Conservation (phyloP, 139 green algal species). For the Picochlorum sp. region DNA sequence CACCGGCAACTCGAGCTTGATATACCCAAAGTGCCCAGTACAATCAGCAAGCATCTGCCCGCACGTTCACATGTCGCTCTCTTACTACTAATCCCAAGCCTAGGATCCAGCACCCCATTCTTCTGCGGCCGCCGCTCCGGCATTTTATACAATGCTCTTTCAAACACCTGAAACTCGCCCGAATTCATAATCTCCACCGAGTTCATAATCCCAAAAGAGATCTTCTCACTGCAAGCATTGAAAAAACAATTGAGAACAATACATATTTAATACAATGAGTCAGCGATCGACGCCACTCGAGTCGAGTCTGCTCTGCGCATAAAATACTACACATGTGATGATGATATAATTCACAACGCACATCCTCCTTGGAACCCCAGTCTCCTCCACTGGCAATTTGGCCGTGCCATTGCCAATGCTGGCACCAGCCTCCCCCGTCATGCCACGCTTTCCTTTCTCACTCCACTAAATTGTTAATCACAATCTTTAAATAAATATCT, state of each 20-base stretch:
- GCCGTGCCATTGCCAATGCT: too few relatives aligned
- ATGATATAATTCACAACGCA: too few relatives aligned
- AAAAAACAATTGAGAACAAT: not conserved
- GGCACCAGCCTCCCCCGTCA: too few relatives aligned
- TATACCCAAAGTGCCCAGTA: constrained; percentile 95
- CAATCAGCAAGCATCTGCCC: constrained; percentile 85
- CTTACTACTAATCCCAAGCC: constrained; percentile 79
- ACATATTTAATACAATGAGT: not conserved
- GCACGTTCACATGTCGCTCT: constrained; percentile 80
- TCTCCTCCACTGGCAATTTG: too few relatives aligned
- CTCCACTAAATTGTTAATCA: too few relatives aligned
- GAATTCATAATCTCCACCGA: constrained; percentile 73
- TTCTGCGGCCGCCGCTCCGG: constrained; percentile 67
- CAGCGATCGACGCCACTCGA: not conserved
- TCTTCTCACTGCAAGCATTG: constrained; percentile 56
- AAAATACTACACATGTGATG: too few relatives aligned
- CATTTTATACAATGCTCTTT: constrained; percentile 86
- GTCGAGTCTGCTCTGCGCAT: too few relatives aligned
- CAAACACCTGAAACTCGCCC: constrained; percentile 78
- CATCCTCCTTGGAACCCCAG: too few relatives aligned
- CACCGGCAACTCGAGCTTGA: constrained; percentile 92
- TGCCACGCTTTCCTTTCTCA: too few relatives aligned
- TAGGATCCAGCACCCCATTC: constrained; percentile 79
- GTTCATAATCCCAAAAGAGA: constrained; percentile 79
- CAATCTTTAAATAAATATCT: too few relatives aligned